These are phyloP conservation scores for Calocybe gambosa DNA, from an alignment of 1,284 basidiomycete genomes.

Conservation along the genomic window DNA sequence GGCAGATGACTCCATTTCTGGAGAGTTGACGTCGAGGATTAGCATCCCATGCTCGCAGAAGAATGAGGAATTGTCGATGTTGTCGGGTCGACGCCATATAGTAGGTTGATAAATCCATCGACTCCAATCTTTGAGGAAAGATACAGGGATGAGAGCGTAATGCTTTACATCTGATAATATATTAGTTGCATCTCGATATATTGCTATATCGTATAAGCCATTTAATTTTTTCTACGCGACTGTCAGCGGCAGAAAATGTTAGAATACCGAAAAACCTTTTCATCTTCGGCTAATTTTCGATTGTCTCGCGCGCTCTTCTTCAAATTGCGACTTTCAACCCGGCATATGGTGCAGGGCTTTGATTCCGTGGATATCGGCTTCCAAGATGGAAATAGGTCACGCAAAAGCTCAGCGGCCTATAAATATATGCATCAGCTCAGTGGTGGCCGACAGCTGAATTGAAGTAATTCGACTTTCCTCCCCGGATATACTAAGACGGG, in stretches of 20 bases:
- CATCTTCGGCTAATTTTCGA: conserved; percentile 60
- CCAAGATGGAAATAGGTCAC: conserved; percentile 60
- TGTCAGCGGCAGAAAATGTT: conserved; percentile 2
- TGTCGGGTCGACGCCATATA: conserved; percentile 49
- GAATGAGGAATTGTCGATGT: conserved; percentile 54
- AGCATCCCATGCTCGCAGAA: conserved; percentile 64
- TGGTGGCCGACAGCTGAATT: neutral
- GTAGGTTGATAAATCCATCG: conserved; percentile 61
- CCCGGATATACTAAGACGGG: conserved; percentile 54
- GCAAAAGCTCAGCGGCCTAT: conserved; percentile 54
- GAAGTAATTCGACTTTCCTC: conserved; percentile 34
- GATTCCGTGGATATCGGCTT: conserved; percentile 41
- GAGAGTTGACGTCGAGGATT: conserved; percentile 58
- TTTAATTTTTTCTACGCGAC: conserved; percentile 48
- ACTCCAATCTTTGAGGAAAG: conserved; percentile 61
- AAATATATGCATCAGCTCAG: conserved; percentile 4
- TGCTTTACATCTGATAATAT: conserved; percentile 36
- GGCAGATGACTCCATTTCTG: conserved; percentile 50
- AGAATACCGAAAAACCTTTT: conserved; percentile 49
- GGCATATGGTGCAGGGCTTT: conserved; percentile 57
- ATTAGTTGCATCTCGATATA: conserved; percentile 35
- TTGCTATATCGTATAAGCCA: conserved; percentile 51
- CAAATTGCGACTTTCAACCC: conserved; percentile 45
- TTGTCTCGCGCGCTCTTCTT: conserved; percentile 52
- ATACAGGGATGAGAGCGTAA: conserved; percentile 53